A percentile compares a stretch with the other conserved stretches of the same genome.
Conservation (phyloP, 768 basidiomycete species). For the Tremella fuciformis region DNA sequence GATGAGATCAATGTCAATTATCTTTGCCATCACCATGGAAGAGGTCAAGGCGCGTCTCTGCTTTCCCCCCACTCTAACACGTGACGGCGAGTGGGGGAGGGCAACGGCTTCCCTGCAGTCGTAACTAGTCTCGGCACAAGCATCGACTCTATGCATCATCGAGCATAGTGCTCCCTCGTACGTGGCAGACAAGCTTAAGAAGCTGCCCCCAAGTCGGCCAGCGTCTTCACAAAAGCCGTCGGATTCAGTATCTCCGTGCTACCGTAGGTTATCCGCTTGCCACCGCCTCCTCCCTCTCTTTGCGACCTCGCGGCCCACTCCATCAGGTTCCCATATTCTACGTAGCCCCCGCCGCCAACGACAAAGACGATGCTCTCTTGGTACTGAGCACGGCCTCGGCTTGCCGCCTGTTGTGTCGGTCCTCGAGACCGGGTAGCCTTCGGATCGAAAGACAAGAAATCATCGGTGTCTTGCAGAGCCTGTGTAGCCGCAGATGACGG, state of each 20-base stretch:
- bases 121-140: no score
- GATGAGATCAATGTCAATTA: no score
- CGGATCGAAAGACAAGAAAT: conserved; percentile 91
- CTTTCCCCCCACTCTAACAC: no score
- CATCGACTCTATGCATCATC: no score
- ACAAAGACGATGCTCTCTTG: conserved; percentile 86
- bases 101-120: no score
- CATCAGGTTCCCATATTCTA: conserved; percentile 93
- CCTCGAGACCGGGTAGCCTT: conserved; percentile 63
- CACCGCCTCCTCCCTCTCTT: conserved; percentile 51
- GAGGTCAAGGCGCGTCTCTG: no score
- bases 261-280: conserved; percentile 86
- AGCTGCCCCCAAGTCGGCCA: conserved; percentile 56
- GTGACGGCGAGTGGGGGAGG: no score
- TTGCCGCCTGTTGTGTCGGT: conserved; percentile 41
- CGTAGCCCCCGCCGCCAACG: conserved; percentile 94
- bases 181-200: background rate
- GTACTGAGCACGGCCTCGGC: conserved; percentile 67
- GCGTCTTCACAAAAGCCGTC: conserved; percentile 69
- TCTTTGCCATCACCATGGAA: no score
- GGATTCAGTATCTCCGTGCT: conserved; percentile 94
- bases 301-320: conserved; percentile 69
- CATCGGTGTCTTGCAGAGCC: conserved; percentile 93
- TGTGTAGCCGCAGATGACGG: conserved; percentile 89
- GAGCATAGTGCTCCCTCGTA: no score